Percentiles rank a stretch among this genome's conserved stretches.
These are phyloP conservation scores for Naganishia sp. DNA, from an alignment of 1,284 basidiomycete species.

Conservation along the genomic window DNA sequence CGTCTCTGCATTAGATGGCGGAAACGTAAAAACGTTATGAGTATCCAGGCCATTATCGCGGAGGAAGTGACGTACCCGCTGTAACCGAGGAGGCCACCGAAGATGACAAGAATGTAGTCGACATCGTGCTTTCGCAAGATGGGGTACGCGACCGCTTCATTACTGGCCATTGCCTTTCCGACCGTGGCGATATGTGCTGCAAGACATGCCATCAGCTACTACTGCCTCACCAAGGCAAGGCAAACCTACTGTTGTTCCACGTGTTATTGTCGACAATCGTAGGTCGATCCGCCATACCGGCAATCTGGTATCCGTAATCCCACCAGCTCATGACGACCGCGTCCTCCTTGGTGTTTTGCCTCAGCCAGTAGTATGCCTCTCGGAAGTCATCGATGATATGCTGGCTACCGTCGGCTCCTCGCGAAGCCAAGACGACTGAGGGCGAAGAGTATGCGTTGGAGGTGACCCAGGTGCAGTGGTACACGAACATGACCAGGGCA, in stretches of 20 bases:
- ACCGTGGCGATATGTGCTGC: conserved; percentile 92
- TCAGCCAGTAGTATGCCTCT: conserved; percentile 99
- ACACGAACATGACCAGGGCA: conserved; percentile 84
- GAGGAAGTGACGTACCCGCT: conserved; percentile 61
- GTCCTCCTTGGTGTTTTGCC: conserved; percentile 89
- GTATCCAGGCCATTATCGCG: background rate
- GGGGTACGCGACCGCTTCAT: conserved; percentile 93
- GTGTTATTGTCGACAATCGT: conserved; percentile 96
- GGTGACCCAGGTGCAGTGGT: conserved; percentile 97
- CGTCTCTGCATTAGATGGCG: conserved; percentile 60
- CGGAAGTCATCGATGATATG: conserved; percentile 99
- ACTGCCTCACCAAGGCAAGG: background rate
- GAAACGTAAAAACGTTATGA: background rate
- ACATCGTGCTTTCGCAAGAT: conserved; percentile 97
- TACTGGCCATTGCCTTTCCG: conserved; percentile 93
- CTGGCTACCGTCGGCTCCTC: conserved; percentile 78
- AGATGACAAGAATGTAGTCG: conserved; percentile 96
- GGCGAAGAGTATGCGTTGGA: conserved; percentile 95
- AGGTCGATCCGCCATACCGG: conserved; percentile 90
- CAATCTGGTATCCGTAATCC: conserved; percentile 99
- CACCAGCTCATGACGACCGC: conserved; percentile 99
- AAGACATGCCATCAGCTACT: conserved; percentile 23
- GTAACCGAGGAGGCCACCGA: conserved; percentile 94
- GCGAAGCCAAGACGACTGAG: conserved; percentile 88
- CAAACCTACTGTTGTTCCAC: conserved; percentile 93